Percentiles rank a stretch among this genome's conserved stretches.
Evolutionary conservation across 352 stramenopile genomes (phyloP).

Genomic region (Phytophthora constricta): DNA sequence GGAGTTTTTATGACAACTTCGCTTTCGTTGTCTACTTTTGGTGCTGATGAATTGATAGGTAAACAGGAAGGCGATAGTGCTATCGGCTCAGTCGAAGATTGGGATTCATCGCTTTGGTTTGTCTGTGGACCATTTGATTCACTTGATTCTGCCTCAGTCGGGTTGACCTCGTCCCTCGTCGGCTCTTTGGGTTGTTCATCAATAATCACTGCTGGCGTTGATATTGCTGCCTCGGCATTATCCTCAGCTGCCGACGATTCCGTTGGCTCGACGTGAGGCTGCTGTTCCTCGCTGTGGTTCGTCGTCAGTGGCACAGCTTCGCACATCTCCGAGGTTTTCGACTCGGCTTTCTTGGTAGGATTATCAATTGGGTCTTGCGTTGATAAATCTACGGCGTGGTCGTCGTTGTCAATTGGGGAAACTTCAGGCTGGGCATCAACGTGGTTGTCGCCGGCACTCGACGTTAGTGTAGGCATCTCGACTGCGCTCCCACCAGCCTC

Average conservation of each 20-base stretch:
- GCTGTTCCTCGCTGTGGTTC: too few relatives aligned
- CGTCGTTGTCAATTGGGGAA: neutral
- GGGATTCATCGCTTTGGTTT: neutral
- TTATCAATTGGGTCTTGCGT: neutral
- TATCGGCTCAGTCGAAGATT: neutral
- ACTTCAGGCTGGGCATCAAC: neutral
- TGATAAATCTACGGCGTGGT: neutral
- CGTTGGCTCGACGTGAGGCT: too few relatives aligned
- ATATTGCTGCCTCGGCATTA: too few relatives aligned
- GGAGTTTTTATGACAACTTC: neutral
- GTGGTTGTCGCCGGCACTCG: neutral
- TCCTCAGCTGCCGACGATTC: too few relatives aligned
- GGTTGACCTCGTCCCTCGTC: neutral
- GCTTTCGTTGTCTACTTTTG: neutral
- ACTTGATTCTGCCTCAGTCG: neutral
- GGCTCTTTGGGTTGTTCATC: neutral
- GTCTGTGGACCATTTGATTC: neutral
- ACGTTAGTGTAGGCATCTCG: neutral
- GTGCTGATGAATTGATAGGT: neutral
- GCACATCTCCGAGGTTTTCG: too few relatives aligned
- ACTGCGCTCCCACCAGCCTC: conserved; percentile 3
- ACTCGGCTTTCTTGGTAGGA: too few relatives aligned
- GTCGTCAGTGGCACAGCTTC: too few relatives aligned
- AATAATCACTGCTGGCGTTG: neutral
- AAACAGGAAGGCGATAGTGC: neutral